Conservation (phyloP, 1,284 basidiomycete genomes). For the Trametes hirsuta region DNA sequence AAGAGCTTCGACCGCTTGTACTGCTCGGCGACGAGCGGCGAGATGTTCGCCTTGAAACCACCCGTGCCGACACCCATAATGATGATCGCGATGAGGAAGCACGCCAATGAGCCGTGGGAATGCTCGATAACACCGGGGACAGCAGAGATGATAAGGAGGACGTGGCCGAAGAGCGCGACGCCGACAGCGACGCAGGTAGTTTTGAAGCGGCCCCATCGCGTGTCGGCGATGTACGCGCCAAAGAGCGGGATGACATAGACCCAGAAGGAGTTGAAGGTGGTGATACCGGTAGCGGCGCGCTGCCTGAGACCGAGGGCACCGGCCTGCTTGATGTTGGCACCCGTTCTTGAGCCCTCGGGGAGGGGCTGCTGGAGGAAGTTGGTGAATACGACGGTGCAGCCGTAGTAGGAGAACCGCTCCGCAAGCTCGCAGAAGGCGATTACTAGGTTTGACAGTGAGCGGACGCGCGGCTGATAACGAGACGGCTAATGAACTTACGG, state of each 20-base stretch:
- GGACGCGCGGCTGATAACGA: neutral
- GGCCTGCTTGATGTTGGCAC: constrained; percentile 62
- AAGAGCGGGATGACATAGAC: constrained; percentile 61
- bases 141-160: constrained; percentile 74
- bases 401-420: constrained; percentile 77
- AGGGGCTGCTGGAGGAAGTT: constrained; percentile 77
- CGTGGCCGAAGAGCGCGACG: constrained; percentile 68
- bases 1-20: constrained; percentile 62
- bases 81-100: constrained; percentile 68
- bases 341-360: constrained; percentile 68
- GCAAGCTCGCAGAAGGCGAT: constrained; percentile 74
- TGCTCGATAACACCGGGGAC: constrained; percentile 73
- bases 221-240: constrained; percentile 79
- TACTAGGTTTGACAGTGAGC: constrained; percentile 41
- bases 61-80: constrained; percentile 72
- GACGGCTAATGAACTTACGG: constrained; percentile 42
- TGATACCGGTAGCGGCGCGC: constrained; percentile 69
- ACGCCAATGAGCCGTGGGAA: constrained; percentile 55
- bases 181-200: constrained; percentile 63
- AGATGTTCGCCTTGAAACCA: constrained; percentile 82
- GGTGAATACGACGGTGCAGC: constrained; percentile 68
- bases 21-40: constrained; percentile 81
- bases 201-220: constrained; percentile 76
- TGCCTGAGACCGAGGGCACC: constrained; percentile 75
- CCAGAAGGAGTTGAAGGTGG: constrained; percentile 68